Percentiles rank a stretch among this genome's conserved stretches.
phyloP scores from a whole-genome alignment of 2,329 filamentous ascomycete species.

The Chaetomium sp. region DNA sequence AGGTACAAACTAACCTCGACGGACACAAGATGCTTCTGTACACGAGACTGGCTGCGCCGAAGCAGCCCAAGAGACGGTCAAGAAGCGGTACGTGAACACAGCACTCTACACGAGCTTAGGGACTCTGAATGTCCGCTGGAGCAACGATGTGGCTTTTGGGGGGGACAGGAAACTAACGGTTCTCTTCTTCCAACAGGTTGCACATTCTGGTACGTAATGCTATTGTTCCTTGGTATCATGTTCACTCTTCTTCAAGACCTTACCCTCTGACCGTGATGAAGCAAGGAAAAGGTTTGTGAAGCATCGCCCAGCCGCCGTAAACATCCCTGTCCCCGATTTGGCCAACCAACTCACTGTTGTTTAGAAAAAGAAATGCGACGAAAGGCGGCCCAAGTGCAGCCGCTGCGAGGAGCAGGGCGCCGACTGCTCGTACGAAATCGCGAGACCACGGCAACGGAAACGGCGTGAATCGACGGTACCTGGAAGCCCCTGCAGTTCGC shows the following conservation, averaged over 20 bases:
- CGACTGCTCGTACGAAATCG: constrained; percentile 45
- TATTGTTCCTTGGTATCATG: too few species aligned
- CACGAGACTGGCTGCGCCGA: constrained; percentile 51
- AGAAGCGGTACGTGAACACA: constrained; percentile 44
- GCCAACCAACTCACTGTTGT: too few species aligned
- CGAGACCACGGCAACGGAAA: constrained; percentile 37
- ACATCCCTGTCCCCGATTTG: too few species aligned
- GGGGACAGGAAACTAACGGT: background rate
- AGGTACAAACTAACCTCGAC: too few species aligned
- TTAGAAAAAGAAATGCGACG: constrained; percentile 55
- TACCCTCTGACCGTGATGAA: constrained; percentile 23
- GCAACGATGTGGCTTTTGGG: background rate
- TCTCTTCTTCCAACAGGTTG: constrained; percentile 36
- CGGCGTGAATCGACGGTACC: constrained; percentile 30
- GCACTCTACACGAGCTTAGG: too few species aligned
- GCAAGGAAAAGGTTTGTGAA: constrained; percentile 48
- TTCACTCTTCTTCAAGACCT: background rate
- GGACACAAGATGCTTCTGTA: constrained; percentile 46
- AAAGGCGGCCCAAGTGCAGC: constrained; percentile 43
- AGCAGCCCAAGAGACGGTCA: constrained; percentile 53
- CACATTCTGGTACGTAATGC: constrained; percentile 42
- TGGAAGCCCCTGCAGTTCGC: background rate
- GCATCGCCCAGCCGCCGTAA: background rate
- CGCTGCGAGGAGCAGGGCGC: constrained; percentile 45
- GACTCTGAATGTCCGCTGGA: background rate